Conservation (phyloP, 1,284 basidiomycete species). For the Ganoderma multipileum region DNA sequence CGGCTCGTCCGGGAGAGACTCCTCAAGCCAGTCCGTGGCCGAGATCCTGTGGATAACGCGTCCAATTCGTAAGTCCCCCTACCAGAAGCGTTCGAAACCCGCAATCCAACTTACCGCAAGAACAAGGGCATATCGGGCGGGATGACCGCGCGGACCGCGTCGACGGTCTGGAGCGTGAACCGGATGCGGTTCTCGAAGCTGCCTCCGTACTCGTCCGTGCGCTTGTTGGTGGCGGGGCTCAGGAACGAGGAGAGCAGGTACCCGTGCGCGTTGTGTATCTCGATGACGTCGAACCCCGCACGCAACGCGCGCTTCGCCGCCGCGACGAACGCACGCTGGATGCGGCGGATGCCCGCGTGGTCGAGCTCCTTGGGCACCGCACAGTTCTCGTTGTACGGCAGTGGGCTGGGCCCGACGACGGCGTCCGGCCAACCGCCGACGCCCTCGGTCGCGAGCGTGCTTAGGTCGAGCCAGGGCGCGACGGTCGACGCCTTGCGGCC, state of each 20-base stretch:
- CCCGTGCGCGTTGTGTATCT: constrained; percentile 64
- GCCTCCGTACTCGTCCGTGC: constrained; percentile 79
- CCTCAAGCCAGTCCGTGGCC: constrained; percentile 65
- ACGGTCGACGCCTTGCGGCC: constrained; percentile 76
- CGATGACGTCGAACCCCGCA: constrained; percentile 48
- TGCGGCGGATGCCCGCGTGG: constrained; percentile 56
- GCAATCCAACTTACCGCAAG: constrained; percentile 42
- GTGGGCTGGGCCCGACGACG: constrained; percentile 67
- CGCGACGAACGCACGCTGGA: constrained; percentile 66
- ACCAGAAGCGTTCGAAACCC: not conserved
- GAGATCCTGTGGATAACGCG: constrained; percentile 48
- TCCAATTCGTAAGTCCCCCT: not conserved
- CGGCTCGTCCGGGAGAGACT: constrained; percentile 48
- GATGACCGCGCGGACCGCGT: constrained; percentile 43
- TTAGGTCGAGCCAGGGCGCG: constrained; percentile 63
- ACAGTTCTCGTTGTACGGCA: constrained; percentile 38
- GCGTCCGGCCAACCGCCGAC: constrained; percentile 71
- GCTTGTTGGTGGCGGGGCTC: constrained; percentile 71
- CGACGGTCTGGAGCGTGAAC: constrained; percentile 50
- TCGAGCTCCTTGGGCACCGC: constrained; percentile 59
- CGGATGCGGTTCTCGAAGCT: constrained; percentile 74
- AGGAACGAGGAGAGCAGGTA: constrained; percentile 63
- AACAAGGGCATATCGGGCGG: constrained; percentile 34
- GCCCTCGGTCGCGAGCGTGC: constrained; percentile 44
- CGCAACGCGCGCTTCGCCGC: constrained; percentile 61